phyloP scores from a whole-genome alignment of 495 filamentous ascomycete genomes.

The Aspergillus ellipticus region DNA sequence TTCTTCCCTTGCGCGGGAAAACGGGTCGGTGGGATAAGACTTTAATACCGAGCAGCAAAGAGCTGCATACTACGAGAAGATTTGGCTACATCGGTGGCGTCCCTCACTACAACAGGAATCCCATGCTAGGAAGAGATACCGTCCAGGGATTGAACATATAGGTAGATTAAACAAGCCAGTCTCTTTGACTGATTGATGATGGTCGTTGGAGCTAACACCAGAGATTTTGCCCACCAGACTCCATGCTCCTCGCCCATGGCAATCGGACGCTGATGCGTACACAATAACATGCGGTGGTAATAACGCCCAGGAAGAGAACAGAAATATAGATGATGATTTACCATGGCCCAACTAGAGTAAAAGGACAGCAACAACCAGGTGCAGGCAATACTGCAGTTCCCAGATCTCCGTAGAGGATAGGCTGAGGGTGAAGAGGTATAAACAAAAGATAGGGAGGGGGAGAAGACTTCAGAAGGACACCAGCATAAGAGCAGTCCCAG shows the following conservation, averaged over 20 bases:
- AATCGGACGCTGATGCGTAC: constrained; percentile 18
- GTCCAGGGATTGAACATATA: constrained; percentile 9
- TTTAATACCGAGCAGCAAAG: too few species aligned
- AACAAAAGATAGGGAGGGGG: constrained; percentile 9
- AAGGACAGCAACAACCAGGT: background rate
- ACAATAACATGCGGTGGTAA: constrained; percentile 5
- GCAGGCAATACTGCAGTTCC: background rate
- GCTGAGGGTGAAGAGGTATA: constrained; percentile 16
- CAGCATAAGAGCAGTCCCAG: constrained; percentile 1
- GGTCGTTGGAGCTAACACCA: background rate
- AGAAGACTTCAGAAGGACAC: constrained; percentile 4
- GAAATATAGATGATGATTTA: constrained; percentile 1
- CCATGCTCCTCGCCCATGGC: constrained; percentile 7
- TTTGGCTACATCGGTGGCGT: too few species aligned
- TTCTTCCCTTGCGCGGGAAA: too few species aligned
- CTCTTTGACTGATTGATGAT: background rate
- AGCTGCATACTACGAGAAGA: too few species aligned
- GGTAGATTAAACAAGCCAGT: background rate
- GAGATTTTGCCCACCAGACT: constrained; percentile 19
- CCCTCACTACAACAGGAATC: background rate
- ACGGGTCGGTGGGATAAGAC: too few species aligned
- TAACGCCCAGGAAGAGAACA: constrained; percentile 3
- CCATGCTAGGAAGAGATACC: too few species aligned
- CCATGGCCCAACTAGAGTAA: background rate
- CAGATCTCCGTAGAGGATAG: background rate